Percentiles rank a stretch among this genome's conserved stretches.
These are phyloP conservation scores for Cordia subcordata DNA, from an alignment of 257 asterid genomes.

Conservation along the genomic window DNA sequence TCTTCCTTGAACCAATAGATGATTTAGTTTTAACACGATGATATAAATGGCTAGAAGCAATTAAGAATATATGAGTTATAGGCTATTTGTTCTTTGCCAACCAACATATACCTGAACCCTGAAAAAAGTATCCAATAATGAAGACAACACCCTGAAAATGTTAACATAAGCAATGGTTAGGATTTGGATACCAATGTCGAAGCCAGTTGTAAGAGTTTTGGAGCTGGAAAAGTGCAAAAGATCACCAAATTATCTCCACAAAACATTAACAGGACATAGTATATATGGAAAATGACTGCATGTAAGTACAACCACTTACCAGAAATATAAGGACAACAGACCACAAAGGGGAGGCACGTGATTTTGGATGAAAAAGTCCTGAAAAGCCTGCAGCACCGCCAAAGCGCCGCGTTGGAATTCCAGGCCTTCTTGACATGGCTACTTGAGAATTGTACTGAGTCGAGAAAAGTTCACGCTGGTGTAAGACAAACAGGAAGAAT, in stretches of 20 bases:
- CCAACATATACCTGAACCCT: slow-evolving; percentile 29
- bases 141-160: slow-evolving; percentile 31
- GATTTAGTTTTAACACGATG: too few species aligned
- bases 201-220: too few species aligned
- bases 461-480: background rate
- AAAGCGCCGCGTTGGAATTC: slow-evolving; percentile 29
- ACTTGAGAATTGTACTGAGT: background rate
- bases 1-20: background rate
- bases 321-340: slow-evolving; percentile 27
- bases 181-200: too few species aligned
- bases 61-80: background rate
- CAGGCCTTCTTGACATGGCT: slow-evolving; percentile 40
- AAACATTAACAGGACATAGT: background rate
- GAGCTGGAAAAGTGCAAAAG: too few species aligned
- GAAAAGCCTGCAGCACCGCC: slow-evolving; percentile 24
- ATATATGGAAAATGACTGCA: background rate
- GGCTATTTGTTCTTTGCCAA: too few species aligned
- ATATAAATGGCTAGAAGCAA: too few species aligned
- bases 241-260: too few species aligned
- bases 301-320: slow-evolving; percentile 12
- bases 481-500: too few species aligned
- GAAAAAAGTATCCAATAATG: slow-evolving; percentile 27
- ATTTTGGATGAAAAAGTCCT: slow-evolving; percentile 37
- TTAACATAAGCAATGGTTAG: background rate
- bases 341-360: slow-evolving; percentile 28